Base-by-base conservation (phyloP, 2,329 filamentous ascomycete species). In the Pseudogymnoascus sp. region DNA sequence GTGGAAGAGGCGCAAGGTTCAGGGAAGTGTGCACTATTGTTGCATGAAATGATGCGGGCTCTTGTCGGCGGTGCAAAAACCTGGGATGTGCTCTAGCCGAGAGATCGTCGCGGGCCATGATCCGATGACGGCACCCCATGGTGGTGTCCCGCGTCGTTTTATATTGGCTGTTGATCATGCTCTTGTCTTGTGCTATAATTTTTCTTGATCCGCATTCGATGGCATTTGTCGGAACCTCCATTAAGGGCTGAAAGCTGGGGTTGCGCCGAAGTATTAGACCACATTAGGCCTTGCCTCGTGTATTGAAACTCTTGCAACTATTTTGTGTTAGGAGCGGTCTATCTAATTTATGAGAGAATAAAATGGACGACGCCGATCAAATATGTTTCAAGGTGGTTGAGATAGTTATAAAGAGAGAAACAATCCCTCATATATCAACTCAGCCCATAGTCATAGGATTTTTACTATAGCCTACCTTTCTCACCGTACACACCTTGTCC, bases 331-430 rank as follows among this genome's bases (percentile, higher is more conserved):
- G 5, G 2, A 18, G 51, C 18, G 51, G 5, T 57, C 5, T 7
- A 54, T 29, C n/a, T 31, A 54, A 57, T 57, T 57, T 11, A 57
- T 34, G 11, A 34, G 51, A 18, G 51, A 21, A 34, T 12, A 2
- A 57, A 34, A 34, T 12, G n/a, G 10, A 57, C 14, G 51, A 57
- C 29, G 29, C 51, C 8, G 51, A 51, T 29, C 45, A 51, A 29
- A 51, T 29, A 51, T 51, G 14, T 16, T 51, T 51, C 1, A 51
- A n/a, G 23, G 14, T 29, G 7, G 45, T 29, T 51, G 45, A 51
- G 45, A 29, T 51, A 57, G 26, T 34, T 57, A 57, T 57, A 57
- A 57, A 34, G n/a, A 57, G 51, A 57, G 51, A 18, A 57, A 34
- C 29, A 57, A 34, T 18, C 51, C 26, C 51, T 6, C 51, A 18